Evolutionary conservation across 2,329 filamentous ascomycete genomes (phyloP), one percentile per base, ranked within the genome.

Genomic region (Penicillium griseofulvum): DNA sequence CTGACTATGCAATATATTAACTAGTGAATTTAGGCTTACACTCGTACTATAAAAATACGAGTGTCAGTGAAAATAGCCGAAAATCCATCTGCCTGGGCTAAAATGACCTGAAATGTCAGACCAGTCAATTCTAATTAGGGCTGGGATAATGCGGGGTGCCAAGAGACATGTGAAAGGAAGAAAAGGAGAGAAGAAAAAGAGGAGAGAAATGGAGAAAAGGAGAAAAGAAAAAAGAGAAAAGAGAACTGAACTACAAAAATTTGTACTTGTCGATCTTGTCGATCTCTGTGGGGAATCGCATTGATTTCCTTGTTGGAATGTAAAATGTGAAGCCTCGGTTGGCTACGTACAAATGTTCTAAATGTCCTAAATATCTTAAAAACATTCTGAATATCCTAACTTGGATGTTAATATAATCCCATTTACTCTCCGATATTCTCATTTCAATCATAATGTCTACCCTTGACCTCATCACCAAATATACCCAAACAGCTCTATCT

Each of bases 391-490:
- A 11, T 42, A 10, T 11, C 22, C 22, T 28, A 28, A 9, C 24
- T 3, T 34, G 6, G 2, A 10, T 31, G 12, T 29, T 14, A 16
- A 39, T 49, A 49, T 49, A 31, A 19, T 16, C 36, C 17, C 8
- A 9, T 34, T 22, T 37, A 46, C 24, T 28, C 44, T 49, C 43
- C 43, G 45, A 38, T n/a, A 31, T 22, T 14, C 17, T 47, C 48
- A 45, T 31, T 14, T 29, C 41, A 24, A 5, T n/a, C 33, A 43
- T 9, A 16, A 54, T 54, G 52, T 50, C 52, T 22, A 49, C 61
- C 19, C 52, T 68, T 33, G 54, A 64, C 17, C 49, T 68, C 17
- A 19, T 66, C 34, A 62, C 60, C 14, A 60, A 70, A 59, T 70
- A 65, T 55, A 29, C 57, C 1, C 65, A 66, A 49, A 58, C 59